These are phyloP conservation scores for Paramecium biaurelia DNA, from an alignment of 73 alveolate species.

Conservation along the genomic window DNA sequence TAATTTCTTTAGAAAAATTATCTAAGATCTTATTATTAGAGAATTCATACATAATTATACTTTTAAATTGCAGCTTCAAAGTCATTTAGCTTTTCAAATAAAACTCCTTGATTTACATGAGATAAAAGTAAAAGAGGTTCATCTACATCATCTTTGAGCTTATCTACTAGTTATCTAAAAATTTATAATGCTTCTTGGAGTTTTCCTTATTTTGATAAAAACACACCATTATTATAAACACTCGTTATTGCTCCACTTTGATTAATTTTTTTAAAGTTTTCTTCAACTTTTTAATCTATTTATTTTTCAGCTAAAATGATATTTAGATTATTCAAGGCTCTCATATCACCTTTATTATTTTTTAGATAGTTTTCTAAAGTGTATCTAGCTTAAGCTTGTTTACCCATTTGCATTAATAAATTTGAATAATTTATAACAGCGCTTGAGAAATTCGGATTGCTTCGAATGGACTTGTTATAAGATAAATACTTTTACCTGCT, in stretches of 20 bases:
- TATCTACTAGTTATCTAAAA: background rate
- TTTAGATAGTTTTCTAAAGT: slow-evolving; percentile 36
- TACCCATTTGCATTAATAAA: background rate
- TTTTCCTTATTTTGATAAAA: slow-evolving; percentile 38
- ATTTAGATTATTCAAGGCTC: slow-evolving; percentile 10
- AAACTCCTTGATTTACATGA: slow-evolving; percentile 38
- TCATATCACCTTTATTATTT: slow-evolving; percentile 51
- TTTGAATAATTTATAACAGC: slow-evolving; percentile 49
- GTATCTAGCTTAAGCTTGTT: slow-evolving; percentile 36
- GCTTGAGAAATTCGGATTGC: slow-evolving; percentile 30
- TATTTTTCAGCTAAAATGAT: slow-evolving; percentile 11
- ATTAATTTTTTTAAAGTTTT: slow-evolving; percentile 9
- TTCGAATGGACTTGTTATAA: background rate
- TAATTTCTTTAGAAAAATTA: background rate
- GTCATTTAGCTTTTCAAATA: background rate
- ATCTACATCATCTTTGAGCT: background rate
- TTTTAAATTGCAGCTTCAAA: slow-evolving; percentile 28
- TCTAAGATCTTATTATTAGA: background rate
- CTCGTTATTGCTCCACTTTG: slow-evolving; percentile 29
- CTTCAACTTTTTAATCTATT: slow-evolving; percentile 18
- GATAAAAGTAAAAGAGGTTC: background rate
- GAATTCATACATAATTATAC: background rate
- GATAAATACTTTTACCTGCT: background rate
- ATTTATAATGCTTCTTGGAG: slow-evolving; percentile 19
- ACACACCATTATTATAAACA: slow-evolving; percentile 43